Conservation (phyloP, 148 eudicot species). For the Vaccinium vitisidaea region DNA sequence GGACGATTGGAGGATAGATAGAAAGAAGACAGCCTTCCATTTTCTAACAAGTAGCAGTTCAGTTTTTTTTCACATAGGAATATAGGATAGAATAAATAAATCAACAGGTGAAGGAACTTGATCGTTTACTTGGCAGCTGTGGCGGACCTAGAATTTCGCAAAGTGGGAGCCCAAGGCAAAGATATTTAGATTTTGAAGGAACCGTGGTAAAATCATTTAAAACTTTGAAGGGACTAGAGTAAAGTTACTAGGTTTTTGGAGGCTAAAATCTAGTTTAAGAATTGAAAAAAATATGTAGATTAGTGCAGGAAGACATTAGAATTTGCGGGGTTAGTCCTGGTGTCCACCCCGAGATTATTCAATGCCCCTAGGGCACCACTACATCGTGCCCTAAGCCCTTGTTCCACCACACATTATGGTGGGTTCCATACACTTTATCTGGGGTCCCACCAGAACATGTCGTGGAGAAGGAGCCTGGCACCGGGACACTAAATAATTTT, state of each 20-base stretch:
- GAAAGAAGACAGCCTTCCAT: not conserved
- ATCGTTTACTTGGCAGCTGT: not conserved
- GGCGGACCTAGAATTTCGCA: not conserved
- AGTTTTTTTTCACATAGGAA: not conserved
- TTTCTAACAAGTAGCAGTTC: not conserved
- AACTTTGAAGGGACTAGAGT: not conserved
- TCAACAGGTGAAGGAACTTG: not conserved
- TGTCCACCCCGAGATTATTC: not conserved
- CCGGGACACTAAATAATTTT: too few species aligned
- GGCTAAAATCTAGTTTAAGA: not conserved
- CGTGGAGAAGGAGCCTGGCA: too few species aligned
- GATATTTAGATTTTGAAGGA: not conserved
- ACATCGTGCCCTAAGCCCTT: too few species aligned
- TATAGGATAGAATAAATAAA: not conserved
- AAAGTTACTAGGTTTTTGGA: not conserved
- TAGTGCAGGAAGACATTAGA: not conserved
- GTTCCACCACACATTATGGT: too few species aligned
- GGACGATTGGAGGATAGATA: not conserved
- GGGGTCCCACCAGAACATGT: too few species aligned
- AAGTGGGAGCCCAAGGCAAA: not conserved
- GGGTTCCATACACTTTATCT: too few species aligned
- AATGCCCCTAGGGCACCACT: too few species aligned
- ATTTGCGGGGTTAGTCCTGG: not conserved
- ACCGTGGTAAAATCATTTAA: not conserved
- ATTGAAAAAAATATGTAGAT: not conserved